These are phyloP conservation scores for Kodamaea leandrae DNA, from an alignment of 805 yeast species.

Conservation along the genomic window DNA sequence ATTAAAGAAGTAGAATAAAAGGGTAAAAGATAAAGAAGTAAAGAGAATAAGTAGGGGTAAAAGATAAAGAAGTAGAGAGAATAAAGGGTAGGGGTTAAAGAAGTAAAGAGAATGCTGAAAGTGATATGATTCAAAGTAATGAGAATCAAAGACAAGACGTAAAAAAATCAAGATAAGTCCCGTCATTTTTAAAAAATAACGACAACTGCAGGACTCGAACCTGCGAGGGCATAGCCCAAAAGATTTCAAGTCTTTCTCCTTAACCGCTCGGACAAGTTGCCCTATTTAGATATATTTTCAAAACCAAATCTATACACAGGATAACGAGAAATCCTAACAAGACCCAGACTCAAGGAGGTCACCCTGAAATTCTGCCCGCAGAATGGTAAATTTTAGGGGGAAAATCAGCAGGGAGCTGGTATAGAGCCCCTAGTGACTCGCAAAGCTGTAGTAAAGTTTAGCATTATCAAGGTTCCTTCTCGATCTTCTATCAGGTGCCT, in stretches of 20 bases:
- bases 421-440: no score
- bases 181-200: constrained; percentile 8
- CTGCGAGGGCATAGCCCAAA: constrained; percentile 19
- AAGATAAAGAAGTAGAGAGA: background rate
- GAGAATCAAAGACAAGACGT: background rate
- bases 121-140: background rate
- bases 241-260: constrained; percentile 19
- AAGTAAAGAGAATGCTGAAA: background rate
- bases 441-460: no score
- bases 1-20: background rate
- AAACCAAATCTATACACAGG: no score
- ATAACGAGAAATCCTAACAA: no score
- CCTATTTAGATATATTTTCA: background rate
- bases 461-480: no score
- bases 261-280: constrained; percentile 20
- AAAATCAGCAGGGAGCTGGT: no score
- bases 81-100: background rate
- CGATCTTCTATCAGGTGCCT: no score
- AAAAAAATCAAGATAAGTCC: background rate
- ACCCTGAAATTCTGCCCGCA: no score
- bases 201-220: constrained; percentile 19
- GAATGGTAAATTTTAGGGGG: no score
- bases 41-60: background rate
- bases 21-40: background rate
- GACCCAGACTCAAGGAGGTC: no score